Percentiles rank a stretch among this genome's conserved stretches.
These are phyloP conservation scores for Ascomycota sp. DNA, from an alignment of 2,329 filamentous ascomycete genomes.

Conservation along the genomic window DNA sequence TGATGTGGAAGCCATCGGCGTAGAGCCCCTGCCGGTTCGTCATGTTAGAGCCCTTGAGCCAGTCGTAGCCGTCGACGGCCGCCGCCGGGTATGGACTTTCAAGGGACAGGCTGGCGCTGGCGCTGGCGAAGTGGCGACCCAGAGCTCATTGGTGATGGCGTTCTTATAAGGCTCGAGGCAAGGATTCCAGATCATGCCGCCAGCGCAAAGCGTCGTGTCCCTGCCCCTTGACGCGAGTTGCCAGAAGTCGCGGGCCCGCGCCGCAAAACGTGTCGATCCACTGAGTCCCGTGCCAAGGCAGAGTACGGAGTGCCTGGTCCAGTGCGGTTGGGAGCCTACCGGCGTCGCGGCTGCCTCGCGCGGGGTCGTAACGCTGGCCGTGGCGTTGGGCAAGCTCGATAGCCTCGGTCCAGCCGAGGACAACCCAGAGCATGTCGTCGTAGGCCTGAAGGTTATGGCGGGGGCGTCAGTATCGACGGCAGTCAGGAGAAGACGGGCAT, in stretches of 20 bases:
- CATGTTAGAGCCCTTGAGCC: constrained; percentile 67
- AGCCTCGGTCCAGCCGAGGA: constrained; percentile 73
- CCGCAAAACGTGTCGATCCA: constrained; percentile 59
- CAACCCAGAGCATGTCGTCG: constrained; percentile 92
- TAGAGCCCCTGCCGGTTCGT: constrained; percentile 56
- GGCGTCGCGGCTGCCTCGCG: constrained; percentile 2
- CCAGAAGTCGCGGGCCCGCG: constrained; percentile 72
- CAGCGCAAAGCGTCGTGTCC: constrained; percentile 61
- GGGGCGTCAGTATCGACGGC: not conserved
- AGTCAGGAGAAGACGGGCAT: too few species aligned
- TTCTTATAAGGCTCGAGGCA: constrained; percentile 75
- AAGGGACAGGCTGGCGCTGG: constrained; percentile 32
- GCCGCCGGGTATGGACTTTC: constrained; percentile 37
- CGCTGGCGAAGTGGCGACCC: constrained; percentile 72
- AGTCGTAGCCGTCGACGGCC: constrained; percentile 59
- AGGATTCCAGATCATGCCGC: constrained; percentile 85
- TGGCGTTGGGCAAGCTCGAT: constrained; percentile 60
- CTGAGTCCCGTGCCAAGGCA: constrained; percentile 55
- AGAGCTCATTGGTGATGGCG: constrained; percentile 86
- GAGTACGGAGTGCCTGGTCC: constrained; percentile 7
- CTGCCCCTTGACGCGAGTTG: constrained; percentile 60
- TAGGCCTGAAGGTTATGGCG: constrained; percentile 37
- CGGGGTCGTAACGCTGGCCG: constrained; percentile 36
- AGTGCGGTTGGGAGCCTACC: constrained; percentile 2
- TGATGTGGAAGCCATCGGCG: constrained; percentile 75